Percentiles rank a stretch among this genome's conserved stretches.
Conservation (phyloP, 2,329 filamentous ascomycete species). For the Drechslerella dactyloides region DNA sequence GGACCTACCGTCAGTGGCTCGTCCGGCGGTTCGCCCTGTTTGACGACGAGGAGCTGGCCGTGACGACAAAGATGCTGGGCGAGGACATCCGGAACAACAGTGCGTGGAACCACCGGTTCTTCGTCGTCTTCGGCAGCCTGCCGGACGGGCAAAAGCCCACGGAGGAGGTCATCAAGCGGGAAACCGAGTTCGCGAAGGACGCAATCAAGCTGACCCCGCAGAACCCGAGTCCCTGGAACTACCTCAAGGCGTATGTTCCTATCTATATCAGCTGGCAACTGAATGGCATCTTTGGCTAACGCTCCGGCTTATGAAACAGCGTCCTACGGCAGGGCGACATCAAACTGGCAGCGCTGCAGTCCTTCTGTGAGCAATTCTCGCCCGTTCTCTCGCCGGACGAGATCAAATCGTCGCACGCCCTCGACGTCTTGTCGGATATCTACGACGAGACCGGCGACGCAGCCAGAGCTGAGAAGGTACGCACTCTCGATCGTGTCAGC, state of each 20-base stretch:
- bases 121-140: conserved; percentile 72
- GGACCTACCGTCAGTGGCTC: conserved; percentile 81
- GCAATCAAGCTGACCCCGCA: conserved; percentile 82
- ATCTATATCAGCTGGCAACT: conserved; percentile 61
- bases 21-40: conserved; percentile 69
- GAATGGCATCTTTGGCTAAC: conserved; percentile 57
- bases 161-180: conserved; percentile 70
- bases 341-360: conserved; percentile 40
- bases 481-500: not conserved
- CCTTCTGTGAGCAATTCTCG: conserved; percentile 52
- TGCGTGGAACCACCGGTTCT: conserved; percentile 97
- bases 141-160: conserved; percentile 61
- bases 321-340: conserved; percentile 33
- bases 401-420: conserved; percentile 64
- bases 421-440: conserved; percentile 76
- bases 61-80: conserved; percentile 74
- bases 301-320: conserved; percentile 62
- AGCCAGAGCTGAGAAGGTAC: conserved; percentile 37
- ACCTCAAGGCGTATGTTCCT: conserved; percentile 67
- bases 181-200: conserved; percentile 74
- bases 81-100: conserved; percentile 93
- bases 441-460: conserved; percentile 61
- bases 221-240: conserved; percentile 95
- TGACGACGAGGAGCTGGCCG: conserved; percentile 69
- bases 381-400: conserved; percentile 52